Percentiles rank a stretch among this genome's conserved stretches.
These are phyloP conservation scores for Arthrobotrys conoides DNA, from an alignment of 2,329 filamentous ascomycete species.

Conservation along the genomic window DNA sequence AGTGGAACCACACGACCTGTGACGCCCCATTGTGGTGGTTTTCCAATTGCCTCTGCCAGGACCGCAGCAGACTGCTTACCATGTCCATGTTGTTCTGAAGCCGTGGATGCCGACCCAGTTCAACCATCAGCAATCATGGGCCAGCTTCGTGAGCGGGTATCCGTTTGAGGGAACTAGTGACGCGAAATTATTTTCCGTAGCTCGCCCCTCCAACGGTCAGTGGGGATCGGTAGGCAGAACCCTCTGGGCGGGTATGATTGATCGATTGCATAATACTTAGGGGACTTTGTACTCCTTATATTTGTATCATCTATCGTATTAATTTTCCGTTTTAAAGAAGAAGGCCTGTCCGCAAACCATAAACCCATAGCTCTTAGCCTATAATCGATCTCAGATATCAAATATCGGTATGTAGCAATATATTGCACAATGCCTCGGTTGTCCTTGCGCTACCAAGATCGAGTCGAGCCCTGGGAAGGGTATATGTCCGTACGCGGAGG, in stretches of 20 bases:
- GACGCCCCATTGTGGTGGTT: constrained; percentile 44
- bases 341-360: constrained; percentile 26
- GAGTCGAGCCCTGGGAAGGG: constrained; percentile 21
- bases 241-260: constrained; percentile 15
- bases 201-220: constrained; percentile 25
- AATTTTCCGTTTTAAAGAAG: constrained; percentile 48
- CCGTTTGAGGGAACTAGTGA: constrained; percentile 24
- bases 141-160: constrained; percentile 30
- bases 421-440: constrained; percentile 49
- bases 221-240: constrained; percentile 21
- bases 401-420: constrained; percentile 27
- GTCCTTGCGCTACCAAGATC: constrained; percentile 45
- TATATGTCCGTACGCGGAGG: constrained; percentile 45
- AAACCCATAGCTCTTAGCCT: constrained; percentile 30
- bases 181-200: constrained; percentile 59
- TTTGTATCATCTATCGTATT: constrained; percentile 38
- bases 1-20: constrained; percentile 44
- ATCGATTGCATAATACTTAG: constrained; percentile 38
- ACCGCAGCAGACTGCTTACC: constrained; percentile 8
- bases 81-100: constrained; percentile 32
- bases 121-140: constrained; percentile 10
- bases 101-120: constrained; percentile 39
- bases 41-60: constrained; percentile 28
- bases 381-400: constrained; percentile 52
- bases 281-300: constrained; percentile 18